Conservation (phyloP, 306 rosid genomes). For the Citrullus amarus region DNA sequence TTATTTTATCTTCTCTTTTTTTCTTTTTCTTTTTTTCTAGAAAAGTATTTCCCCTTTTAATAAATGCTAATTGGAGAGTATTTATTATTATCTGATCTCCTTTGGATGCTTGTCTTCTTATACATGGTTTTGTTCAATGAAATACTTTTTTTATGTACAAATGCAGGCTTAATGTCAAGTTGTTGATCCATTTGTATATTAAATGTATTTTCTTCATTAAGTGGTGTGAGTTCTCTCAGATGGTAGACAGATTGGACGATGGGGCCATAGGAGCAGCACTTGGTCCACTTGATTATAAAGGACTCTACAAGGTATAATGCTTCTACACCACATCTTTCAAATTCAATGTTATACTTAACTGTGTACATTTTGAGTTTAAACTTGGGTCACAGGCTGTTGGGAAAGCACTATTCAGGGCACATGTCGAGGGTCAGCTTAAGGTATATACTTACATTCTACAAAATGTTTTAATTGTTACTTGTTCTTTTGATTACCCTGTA, state of each 20-base stretch:
- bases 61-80: not conserved
- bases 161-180: not conserved
- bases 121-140: not conserved
- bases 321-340: not conserved
- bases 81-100: not conserved
- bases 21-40: not conserved
- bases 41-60: not conserved
- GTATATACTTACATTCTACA: constrained; percentile 16
- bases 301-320: constrained; percentile 71
- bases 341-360: not conserved
- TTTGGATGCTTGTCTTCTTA: not conserved
- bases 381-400: constrained; percentile 81
- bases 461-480: not conserved
- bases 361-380: constrained; percentile 19
- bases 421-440: constrained; percentile 98
- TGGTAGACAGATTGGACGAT: constrained; percentile 93
- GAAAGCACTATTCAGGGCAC: constrained; percentile 92
- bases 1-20: not conserved
- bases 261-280: constrained; percentile 59
- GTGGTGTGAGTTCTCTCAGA: constrained; percentile 39
- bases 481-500: constrained; percentile 3
- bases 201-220: constrained; percentile 7
- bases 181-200: not conserved
- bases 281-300: constrained; percentile 77
- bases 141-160: not conserved